Percentiles rank a stretch among this genome's conserved stretches.
Conservation (phyloP, 176 grass and related monocot species). For the Leersia perrieri region DNA sequence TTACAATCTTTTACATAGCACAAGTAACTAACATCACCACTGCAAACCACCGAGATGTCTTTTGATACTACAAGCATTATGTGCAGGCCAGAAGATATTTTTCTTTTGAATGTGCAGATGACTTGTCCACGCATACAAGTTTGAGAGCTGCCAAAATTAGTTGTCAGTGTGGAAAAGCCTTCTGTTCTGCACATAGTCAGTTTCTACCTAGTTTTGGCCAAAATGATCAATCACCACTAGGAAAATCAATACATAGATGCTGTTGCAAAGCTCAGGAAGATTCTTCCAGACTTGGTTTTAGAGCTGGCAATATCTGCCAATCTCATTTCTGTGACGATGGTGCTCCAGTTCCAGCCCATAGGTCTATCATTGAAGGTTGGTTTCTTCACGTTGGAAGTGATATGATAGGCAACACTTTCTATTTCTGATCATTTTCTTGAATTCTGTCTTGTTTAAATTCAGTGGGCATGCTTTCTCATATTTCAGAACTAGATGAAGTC, state of each 20-base stretch:
- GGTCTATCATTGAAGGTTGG: slow-evolving; percentile 44
- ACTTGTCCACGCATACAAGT: slow-evolving; percentile 51
- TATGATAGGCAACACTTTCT: slow-evolving; percentile 1
- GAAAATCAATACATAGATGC: slow-evolving; percentile 47
- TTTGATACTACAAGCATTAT: slow-evolving; percentile 41
- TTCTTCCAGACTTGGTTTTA: slow-evolving; percentile 50
- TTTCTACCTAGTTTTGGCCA: slow-evolving; percentile 41
- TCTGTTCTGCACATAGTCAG: slow-evolving; percentile 54
- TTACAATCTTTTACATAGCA: background rate
- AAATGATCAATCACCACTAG: slow-evolving; percentile 45
- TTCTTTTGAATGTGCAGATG: slow-evolving; percentile 49
- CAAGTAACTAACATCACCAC: slow-evolving; percentile 1
- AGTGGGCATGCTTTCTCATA: slow-evolving; percentile 2
- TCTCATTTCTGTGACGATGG: slow-evolving; percentile 41
- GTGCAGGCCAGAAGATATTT: slow-evolving; percentile 41
- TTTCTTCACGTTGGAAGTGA: slow-evolving; percentile 12
- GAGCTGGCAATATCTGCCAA: slow-evolving; percentile 46
- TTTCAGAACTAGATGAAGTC: slow-evolving; percentile 45
- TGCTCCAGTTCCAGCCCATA: slow-evolving; percentile 29
- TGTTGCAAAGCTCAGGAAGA: slow-evolving; percentile 49
- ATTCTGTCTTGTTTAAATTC: slow-evolving; percentile 33
- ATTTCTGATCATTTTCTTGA: slow-evolving; percentile 18
- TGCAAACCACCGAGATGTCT: background rate
- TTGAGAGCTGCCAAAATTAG: slow-evolving; percentile 41
- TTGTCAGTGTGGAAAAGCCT: slow-evolving; percentile 40